Evolutionary conservation across 2,329 filamentous ascomycete genomes (phyloP), one percentile per base, ranked within the genome.

Genomic region (Aspergillus floridensis): DNA sequence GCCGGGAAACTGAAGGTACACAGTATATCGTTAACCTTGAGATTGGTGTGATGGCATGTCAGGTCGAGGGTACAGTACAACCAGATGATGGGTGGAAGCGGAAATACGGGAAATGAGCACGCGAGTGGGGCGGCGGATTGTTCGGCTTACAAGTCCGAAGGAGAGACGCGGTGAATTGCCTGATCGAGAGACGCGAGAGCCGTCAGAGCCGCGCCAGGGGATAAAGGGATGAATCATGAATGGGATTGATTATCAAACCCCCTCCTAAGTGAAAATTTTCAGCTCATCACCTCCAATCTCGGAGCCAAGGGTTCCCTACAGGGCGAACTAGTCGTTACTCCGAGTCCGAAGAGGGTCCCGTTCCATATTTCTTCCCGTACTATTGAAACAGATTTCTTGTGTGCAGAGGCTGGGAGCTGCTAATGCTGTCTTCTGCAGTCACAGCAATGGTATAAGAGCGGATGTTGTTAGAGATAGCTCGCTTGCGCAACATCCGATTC

Each of bases 271-370:
- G 26, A 22, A 22, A 44, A 44, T 19, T 44, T 44, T 19, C 38
- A 44, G 16, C 16, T 19, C 48, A 24, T 4, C 21, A 46, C 21
- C 22, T 47, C 46, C 47, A 54, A 59, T 19, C 24, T 53, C 62
- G 54, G 26, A 56, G 49, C 62, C 62, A 54, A 48, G 49, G 56
- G 12, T 51, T 63, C 62, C 60, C 57, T 65, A 64, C 62, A 63
- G 57, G 62, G 60, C 63, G 60, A 44, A 16, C 32, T 35, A 35
- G 32, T 16, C 32, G 5, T 16, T 44, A 44, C 6, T 8, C 5
- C 26, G 7, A 10, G 7, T 19, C 16, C 16, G 12, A 19, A n/a
- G 38, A 44, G 38, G 38, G 38, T 16, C 38, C 38, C 16, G 38
- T n/a, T 44, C 38, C 32, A 35, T 35, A 35, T 16, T 35, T 12